Percentiles rank a stretch among this genome's conserved stretches.
Evolutionary conservation across 441 rosid species (phyloP).

Genomic region (Adansonia madagascariensis): DNA sequence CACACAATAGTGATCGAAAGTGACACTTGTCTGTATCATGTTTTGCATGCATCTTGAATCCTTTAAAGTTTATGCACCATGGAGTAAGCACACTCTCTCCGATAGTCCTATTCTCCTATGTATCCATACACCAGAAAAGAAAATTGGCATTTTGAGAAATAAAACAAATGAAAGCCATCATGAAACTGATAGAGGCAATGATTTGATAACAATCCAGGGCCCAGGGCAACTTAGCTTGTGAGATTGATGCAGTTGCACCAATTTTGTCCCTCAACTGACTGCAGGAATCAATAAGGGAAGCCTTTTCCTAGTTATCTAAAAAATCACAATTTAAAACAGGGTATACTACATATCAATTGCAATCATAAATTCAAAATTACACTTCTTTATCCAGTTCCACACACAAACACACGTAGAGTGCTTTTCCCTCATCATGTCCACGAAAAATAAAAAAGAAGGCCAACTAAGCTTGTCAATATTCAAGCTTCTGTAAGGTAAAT

Average conservation of each 20-base stretch:
- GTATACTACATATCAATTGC: not conserved
- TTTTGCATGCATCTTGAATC: not conserved
- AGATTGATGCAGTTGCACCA: constrained; percentile 69
- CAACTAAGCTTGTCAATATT: constrained; percentile 16
- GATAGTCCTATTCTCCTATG: not conserved
- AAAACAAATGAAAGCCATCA: not conserved
- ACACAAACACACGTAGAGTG: constrained; percentile 52
- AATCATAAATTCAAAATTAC: constrained; percentile 17
- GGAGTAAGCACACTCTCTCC: constrained; percentile 5
- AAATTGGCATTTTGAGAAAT: not conserved
- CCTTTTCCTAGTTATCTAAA: constrained; percentile 85
- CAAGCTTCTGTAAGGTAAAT: not conserved
- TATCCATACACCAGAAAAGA: not conserved
- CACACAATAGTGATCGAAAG: not conserved
- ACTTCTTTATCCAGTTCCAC: constrained; percentile 98
- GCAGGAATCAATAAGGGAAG: constrained; percentile 66
- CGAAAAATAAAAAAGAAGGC: constrained; percentile 8
- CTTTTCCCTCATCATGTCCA: constrained; percentile 77
- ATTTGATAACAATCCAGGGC: constrained; percentile 3
- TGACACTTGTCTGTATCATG: not conserved
- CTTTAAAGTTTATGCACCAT: not conserved
- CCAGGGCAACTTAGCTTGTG: constrained; percentile 54
- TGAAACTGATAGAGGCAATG: not conserved
- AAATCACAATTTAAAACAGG: not conserved
- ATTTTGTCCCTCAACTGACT: constrained; percentile 74